Base-by-base conservation (phyloP, 805 yeast genomes). In the Kluyveromyces siamensis region DNA sequence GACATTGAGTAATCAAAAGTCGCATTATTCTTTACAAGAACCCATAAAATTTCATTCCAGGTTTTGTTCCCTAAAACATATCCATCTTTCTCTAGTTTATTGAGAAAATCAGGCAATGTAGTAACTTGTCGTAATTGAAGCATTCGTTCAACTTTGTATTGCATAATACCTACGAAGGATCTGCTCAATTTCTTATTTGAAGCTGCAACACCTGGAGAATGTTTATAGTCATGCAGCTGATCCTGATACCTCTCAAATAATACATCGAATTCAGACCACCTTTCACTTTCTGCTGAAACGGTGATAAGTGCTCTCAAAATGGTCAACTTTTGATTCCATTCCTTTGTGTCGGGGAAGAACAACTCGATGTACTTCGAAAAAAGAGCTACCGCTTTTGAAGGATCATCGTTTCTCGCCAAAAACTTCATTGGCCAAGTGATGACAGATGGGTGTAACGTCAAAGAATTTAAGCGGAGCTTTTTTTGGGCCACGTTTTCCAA, bases 351-450 rank as follows among this genome's bases (percentile, higher is more conserved):
- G 7, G 57, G 58, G 36, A 60, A 60, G 42, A 61, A 63, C 11
- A 63, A 49, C 27, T 56, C 52, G 41, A 59, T 57, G 54, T 59
- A 71, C 39, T 61, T 58, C 18, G 61, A 60, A 53, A 70, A 53
- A 38, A 70, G 53, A 25, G 62, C 57, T 27, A 61, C 48, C 0
- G 73, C 72, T 39, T 56, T 60, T 27, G 55, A 57, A 1, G 71
- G 67, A 27, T 60, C 56, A 44, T 66, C 61, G 47, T 48, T 53
- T 41, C 60, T 62, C 2, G 65, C 58, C 27, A 69, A 52, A 2
- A 56, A 48, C 37, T 62, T 57, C 50, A 70, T 57, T 21, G 72
- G 63, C 56, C 72, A 70, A 37, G 66, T 68, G 47, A 70, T 49
- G 8, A 65, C 55, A 2, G 67, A 58, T 21, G 72, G 70, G 41